A percentile compares a stretch with the other conserved stretches of the same genome.
phyloP scores from a whole-genome alignment of 306 rosid genomes.

The Oxytropis ochrocephala region DNA sequence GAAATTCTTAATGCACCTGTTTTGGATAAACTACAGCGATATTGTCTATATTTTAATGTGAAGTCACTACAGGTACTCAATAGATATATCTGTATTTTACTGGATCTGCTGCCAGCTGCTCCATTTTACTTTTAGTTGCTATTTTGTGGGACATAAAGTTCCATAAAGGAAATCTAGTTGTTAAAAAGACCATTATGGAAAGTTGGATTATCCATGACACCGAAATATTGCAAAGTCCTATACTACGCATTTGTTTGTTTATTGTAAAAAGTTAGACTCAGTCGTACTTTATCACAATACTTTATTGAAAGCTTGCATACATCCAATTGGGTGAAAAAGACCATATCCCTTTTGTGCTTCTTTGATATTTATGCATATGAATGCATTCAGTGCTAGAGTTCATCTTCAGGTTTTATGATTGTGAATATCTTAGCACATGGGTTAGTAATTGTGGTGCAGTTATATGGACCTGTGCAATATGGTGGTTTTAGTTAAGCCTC shows the following conservation, averaged over 20 bases:
- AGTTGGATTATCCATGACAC: slow-evolving; percentile 14
- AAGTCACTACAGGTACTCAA: not conserved
- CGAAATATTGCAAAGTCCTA: not conserved
- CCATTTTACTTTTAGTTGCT: not conserved
- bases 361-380: not conserved
- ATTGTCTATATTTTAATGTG: not conserved
- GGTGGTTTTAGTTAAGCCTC: slow-evolving; percentile 9
- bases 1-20: slow-evolving; percentile 13
- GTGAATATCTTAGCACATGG: slow-evolving; percentile 15
- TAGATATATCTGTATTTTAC: not conserved
- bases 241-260: not conserved
- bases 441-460: not conserved
- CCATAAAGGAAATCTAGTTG: not conserved
- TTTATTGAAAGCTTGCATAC: not conserved
- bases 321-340: not conserved
- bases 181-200: slow-evolving; percentile 4
- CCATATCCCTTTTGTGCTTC: not conserved
- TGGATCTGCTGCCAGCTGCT: slow-evolving; percentile 12
- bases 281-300: slow-evolving; percentile 3
- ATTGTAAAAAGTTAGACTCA: slow-evolving; percentile 16
- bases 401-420: not conserved
- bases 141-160: not conserved
- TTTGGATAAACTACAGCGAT: not conserved
- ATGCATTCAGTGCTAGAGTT: not conserved
- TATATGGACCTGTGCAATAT: not conserved